Conservation (phyloP, 2,329 filamentous ascomycete genomes). For the Ophiostoma tasmaniense region DNA sequence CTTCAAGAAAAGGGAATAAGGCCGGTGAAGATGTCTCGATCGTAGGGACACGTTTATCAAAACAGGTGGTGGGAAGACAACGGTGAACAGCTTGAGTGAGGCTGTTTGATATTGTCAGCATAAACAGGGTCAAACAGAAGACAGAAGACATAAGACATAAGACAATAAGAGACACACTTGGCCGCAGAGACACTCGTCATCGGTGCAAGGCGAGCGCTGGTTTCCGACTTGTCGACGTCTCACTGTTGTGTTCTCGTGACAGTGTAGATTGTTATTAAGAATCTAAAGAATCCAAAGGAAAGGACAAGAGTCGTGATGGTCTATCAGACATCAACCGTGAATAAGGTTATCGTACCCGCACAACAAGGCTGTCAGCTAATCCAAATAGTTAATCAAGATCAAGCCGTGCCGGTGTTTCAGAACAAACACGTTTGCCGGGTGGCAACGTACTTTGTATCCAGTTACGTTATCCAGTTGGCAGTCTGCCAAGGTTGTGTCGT, state of each 20-base stretch:
- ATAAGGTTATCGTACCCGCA: background rate
- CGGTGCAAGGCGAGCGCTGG: background rate
- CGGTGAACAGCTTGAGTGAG: background rate
- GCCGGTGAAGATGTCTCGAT: background rate
- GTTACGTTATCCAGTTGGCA: no score
- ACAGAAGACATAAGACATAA: background rate
- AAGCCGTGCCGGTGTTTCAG: background rate
- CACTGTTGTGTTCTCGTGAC: no score
- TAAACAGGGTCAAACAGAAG: background rate
- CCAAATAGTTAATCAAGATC: background rate
- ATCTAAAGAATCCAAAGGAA: no score
- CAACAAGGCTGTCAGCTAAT: background rate
- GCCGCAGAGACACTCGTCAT: background rate
- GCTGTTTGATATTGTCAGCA: background rate
- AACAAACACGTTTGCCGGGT: background rate
- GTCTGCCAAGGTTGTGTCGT: no score
- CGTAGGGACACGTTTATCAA: background rate
- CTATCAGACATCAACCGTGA: background rate
- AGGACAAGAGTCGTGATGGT: no score
- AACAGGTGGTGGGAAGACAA: background rate
- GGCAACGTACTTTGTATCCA: background rate
- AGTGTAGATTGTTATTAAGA: no score
- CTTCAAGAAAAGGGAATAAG: background rate
- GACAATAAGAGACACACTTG: background rate
- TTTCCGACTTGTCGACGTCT: background rate